These are phyloP conservation scores for Vitellaria paradoxa DNA, from an alignment of 179 eudicot species.

Conservation along the genomic window DNA sequence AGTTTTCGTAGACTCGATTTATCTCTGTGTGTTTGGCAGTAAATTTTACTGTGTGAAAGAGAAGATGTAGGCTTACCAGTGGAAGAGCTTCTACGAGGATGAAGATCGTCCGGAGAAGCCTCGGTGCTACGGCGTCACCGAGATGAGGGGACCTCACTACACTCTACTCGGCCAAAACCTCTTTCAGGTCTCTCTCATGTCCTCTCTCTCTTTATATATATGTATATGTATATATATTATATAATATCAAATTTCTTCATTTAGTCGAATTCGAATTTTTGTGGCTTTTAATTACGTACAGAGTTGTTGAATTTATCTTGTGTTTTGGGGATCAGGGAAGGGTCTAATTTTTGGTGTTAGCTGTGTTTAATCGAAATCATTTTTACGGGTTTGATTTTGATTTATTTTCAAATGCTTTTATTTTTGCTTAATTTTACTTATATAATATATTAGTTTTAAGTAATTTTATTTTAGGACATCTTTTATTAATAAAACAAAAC, in stretches of 20 bases:
- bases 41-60: slow-evolving; percentile 2
- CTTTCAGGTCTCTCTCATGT: slow-evolving; percentile 42
- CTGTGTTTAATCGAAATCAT: not conserved
- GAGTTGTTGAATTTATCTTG: too few relatives aligned
- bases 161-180: slow-evolving; percentile 63
- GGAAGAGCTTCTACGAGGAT: slow-evolving; percentile 84
- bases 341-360: too few relatives aligned
- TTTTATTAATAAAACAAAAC: too few relatives aligned
- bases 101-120: slow-evolving; percentile 99
- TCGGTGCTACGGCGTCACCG: slow-evolving; percentile 73
- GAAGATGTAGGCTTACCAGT: slow-evolving; percentile 46
- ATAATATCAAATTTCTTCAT: not conserved
- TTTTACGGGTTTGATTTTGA: not conserved
- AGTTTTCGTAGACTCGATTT: too few relatives aligned
- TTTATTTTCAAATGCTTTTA: not conserved
- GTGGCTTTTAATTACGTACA: not conserved
- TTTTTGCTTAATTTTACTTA: too few relatives aligned
- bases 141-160: slow-evolving; percentile 71
- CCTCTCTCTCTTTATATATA: not conserved
- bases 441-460: too few relatives aligned
- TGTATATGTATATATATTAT: too few relatives aligned
- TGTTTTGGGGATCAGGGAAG: too few relatives aligned
- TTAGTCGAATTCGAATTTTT: not conserved
- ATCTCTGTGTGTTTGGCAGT: too few relatives aligned
- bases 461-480: too few relatives aligned